Conservation (phyloP, 2,329 filamentous ascomycete genomes). For the Diplodia mutila region DNA sequence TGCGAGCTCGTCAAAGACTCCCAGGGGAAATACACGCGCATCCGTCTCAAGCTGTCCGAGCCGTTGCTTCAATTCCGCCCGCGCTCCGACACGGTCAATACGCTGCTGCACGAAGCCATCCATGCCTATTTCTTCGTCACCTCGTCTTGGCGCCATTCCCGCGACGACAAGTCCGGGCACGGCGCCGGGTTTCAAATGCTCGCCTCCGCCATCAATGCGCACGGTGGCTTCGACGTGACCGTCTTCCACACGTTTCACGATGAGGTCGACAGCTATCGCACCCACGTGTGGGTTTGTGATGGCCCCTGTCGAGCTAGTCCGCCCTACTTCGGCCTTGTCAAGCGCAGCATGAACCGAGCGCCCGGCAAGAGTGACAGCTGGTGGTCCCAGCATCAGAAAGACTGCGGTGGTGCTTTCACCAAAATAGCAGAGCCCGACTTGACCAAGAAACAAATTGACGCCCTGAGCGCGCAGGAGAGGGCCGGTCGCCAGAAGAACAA, state of each 20-base stretch:
- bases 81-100: slow-evolving; percentile 48
- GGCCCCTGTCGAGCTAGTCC: slow-evolving; percentile 44
- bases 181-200: slow-evolving; percentile 48
- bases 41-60: slow-evolving; percentile 50
- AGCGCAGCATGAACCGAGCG: slow-evolving; percentile 51
- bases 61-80: slow-evolving; percentile 50
- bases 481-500: slow-evolving; percentile 51
- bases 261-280: slow-evolving; percentile 51
- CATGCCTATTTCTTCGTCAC: slow-evolving; percentile 54
- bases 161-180: slow-evolving; percentile 49
- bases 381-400: slow-evolving; percentile 45
- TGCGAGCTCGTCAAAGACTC: slow-evolving; percentile 49
- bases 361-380: slow-evolving; percentile 48
- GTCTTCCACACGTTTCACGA: slow-evolving; percentile 52
- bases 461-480: slow-evolving; percentile 45
- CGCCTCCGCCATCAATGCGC: slow-evolving; percentile 50
- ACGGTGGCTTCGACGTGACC: slow-evolving; percentile 47
- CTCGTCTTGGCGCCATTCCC: slow-evolving; percentile 47
- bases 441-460: slow-evolving; percentile 47
- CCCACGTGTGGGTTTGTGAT: slow-evolving; percentile 51
- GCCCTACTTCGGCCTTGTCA: slow-evolving; percentile 51
- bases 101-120: slow-evolving; percentile 49
- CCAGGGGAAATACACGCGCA: slow-evolving; percentile 43
- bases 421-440: slow-evolving; percentile 49
- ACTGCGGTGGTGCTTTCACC: slow-evolving; percentile 48